These are phyloP conservation scores for Striga asiatica DNA, from an alignment of 257 asterid species.

Conservation along the genomic window DNA sequence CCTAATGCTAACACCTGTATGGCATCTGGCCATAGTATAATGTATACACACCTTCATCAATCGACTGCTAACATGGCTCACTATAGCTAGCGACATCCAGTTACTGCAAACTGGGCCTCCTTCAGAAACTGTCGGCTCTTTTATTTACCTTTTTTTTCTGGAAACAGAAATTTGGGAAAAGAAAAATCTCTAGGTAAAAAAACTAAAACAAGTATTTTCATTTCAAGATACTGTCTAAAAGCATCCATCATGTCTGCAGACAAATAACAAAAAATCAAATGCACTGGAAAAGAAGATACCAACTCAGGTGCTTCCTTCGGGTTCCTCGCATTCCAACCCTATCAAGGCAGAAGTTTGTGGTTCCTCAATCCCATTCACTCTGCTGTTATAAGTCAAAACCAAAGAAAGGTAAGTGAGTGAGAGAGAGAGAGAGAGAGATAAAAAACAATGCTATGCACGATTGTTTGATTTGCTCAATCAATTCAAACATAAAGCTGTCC, in stretches of 20 bases:
- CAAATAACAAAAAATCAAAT: conserved; percentile 18
- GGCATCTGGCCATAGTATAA: too few relatives aligned
- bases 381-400: conserved; percentile 29
- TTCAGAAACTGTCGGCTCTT: too few relatives aligned
- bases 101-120: too few relatives aligned
- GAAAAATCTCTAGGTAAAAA: conserved; percentile 2
- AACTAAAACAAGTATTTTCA: conserved; percentile 11
- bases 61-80: too few relatives aligned
- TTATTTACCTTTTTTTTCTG: too few relatives aligned
- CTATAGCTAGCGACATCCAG: too few relatives aligned
- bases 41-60: too few relatives aligned
- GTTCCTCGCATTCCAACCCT: conserved; percentile 25
- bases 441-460: not conserved
- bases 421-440: not conserved
- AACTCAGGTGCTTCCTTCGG: conserved; percentile 35
- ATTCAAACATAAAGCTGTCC: not conserved
- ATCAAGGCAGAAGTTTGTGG: conserved; percentile 34
- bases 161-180: not conserved
- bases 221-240: conserved; percentile 11
- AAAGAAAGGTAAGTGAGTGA: too few relatives aligned
- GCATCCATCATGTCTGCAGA: not conserved
- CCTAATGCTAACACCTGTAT: too few relatives aligned
- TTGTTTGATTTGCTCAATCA: not conserved
- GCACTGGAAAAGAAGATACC: not conserved
- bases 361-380: conserved; percentile 30